Base-by-base conservation (phyloP, 352 stramenopile genomes). In the Blastocystis sp. region DNA sequence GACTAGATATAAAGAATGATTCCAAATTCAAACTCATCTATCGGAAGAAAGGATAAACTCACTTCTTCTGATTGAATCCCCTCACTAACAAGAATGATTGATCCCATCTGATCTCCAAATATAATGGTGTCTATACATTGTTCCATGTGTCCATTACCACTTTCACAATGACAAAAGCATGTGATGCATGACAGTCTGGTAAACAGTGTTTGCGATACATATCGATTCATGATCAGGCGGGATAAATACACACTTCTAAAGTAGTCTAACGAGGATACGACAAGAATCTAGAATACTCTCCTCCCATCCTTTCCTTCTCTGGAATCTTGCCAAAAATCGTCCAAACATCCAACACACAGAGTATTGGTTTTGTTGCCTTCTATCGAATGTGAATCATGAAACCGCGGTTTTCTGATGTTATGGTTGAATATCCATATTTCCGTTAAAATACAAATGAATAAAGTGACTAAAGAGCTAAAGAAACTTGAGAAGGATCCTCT, bases 401-500 rank as follows among this genome's bases (percentile, higher is more conserved):
- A 46, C 39, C 39, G 39, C 39, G 39, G 39, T 46, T 46, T 46
- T 46, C 39, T 46, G 39, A 46, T 46, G 9, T 46, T 46, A 46
- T 46, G 35, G 2, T 14, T 61, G 61, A 58, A 78, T 27, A 32
- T 7, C 2, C 57, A 46, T 54, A 24, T 5, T 14, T 61, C 61
- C 43, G 46, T 7, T 65, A 11, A 54, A 57, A 43, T 29, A 11
- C 3, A n/a, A 57, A 83, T 83, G 71, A 63, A 83, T 37, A 83
- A 83, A 51, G 71, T 83, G 3, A 83, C 32, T 19, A 83, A 46
- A 65, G 71, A 83, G 49, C 21, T 83, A 35, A 83, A 83, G 29
- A 83, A 83, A 32, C 35, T 87, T 19, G 59, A 87, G 19, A 87
- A 87, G 77, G 65, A 87, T 78, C 77, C 77, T 57, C 65, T 87